Conservation (phyloP, 2,329 filamentous ascomycete genomes). For the Alternaria tenuissima region DNA sequence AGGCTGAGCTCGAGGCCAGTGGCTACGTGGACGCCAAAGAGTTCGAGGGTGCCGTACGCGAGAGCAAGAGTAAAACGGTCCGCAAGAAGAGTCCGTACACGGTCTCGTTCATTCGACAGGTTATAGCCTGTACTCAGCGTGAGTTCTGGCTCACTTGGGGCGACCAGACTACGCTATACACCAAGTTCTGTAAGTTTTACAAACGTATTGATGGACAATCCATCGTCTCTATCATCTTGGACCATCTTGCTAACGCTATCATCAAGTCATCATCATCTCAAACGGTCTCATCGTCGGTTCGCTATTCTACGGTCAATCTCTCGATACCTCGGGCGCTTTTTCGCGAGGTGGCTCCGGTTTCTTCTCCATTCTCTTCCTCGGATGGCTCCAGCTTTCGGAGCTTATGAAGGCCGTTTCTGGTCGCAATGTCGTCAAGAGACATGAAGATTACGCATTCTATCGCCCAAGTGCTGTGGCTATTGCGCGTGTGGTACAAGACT, state of each 20-base stretch:
- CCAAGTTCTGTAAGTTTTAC: conserved; percentile 65
- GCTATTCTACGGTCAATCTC: conserved; percentile 74
- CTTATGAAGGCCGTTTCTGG: conserved; percentile 79
- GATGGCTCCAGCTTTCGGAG: conserved; percentile 78
- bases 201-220: background rate
- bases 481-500: conserved; percentile 69
- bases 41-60: conserved; percentile 71
- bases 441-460: conserved; percentile 74
- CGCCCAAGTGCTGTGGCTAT: conserved; percentile 71
- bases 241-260: background rate
- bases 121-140: conserved; percentile 72
- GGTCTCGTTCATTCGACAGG: conserved; percentile 75
- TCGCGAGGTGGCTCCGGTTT: conserved; percentile 69
- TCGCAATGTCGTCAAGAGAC: conserved; percentile 72
- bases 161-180: conserved; percentile 74
- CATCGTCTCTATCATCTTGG: background rate
- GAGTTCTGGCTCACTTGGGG: conserved; percentile 82
- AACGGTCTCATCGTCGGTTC: conserved; percentile 79
- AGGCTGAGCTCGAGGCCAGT: conserved; percentile 64
- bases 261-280: conserved; percentile 71
- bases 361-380: conserved; percentile 72
- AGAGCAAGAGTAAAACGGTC: conserved; percentile 71
- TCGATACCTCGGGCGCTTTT: conserved; percentile 69
- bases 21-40: conserved; percentile 68
- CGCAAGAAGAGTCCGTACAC: conserved; percentile 78